phyloP scores from a whole-genome alignment of 352 stramenopile species.

The Globisporangium barbulae region DNA sequence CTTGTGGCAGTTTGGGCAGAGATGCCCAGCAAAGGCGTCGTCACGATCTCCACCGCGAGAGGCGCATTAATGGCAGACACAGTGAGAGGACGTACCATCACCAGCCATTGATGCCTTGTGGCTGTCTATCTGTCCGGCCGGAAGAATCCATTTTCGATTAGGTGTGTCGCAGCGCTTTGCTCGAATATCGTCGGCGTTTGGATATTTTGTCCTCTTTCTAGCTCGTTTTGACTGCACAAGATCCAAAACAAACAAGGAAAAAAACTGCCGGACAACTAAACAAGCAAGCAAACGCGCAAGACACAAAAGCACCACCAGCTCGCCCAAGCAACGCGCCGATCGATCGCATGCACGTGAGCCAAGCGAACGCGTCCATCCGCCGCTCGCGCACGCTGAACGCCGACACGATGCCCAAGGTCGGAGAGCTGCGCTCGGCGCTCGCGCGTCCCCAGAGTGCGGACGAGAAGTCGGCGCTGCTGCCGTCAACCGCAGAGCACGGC shows the following conservation, averaged over 20 bases:
- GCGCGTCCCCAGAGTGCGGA: background rate
- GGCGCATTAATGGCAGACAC: too few species aligned
- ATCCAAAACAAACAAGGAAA: slow-evolving; percentile 3
- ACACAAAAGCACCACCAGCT: background rate
- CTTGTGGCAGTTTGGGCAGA: too few species aligned
- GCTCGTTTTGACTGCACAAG: slow-evolving; percentile 1
- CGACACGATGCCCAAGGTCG: slow-evolving; percentile 19
- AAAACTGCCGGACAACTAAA: slow-evolving; percentile 5
- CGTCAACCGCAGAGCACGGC: background rate
- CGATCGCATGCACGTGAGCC: slow-evolving; percentile 53
- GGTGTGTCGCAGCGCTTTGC: background rate
- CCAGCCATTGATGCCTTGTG: too few species aligned
- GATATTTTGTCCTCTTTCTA: background rate
- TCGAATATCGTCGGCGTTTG: too few species aligned
- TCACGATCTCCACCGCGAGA: too few species aligned
- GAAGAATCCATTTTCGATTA: background rate
- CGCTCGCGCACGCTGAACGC: slow-evolving; percentile 44
- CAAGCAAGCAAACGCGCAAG: background rate
- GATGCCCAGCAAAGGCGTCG: too few species aligned
- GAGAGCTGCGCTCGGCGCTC: slow-evolving; percentile 5
- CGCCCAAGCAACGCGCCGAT: background rate
- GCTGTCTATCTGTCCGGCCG: too few species aligned
- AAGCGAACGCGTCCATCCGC: slow-evolving; percentile 56
- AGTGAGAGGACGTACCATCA: too few species aligned
- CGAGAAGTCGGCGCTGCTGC: slow-evolving; percentile 17